These are phyloP conservation scores for Pseudogymnoascus sp. DNA, from an alignment of 2,329 filamentous ascomycete genomes.

Conservation along the genomic window DNA sequence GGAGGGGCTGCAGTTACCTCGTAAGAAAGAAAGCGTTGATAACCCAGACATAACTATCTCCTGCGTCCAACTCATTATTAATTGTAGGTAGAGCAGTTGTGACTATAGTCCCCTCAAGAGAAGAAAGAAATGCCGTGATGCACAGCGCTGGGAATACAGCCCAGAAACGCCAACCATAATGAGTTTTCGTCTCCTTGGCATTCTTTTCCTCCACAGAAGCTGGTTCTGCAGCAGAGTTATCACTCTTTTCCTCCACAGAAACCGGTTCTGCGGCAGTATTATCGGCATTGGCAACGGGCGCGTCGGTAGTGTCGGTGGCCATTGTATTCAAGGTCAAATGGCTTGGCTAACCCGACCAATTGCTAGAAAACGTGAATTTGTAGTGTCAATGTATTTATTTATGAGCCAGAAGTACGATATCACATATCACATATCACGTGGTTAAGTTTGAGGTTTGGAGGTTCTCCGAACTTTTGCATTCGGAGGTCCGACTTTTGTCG, in stretches of 20 bases:
- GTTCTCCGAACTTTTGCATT: background rate
- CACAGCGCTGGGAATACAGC: background rate
- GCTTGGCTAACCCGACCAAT: background rate
- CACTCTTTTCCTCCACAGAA: background rate
- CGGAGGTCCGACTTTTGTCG: background rate
- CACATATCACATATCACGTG: background rate
- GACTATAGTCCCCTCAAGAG: conserved; percentile 15
- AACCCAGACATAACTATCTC: conserved; percentile 14
- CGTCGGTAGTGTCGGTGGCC: background rate
- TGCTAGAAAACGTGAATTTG: background rate
- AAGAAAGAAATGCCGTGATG: conserved; percentile 3
- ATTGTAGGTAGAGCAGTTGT: conserved; percentile 19
- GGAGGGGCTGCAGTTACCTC: background rate
- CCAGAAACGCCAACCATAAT: conserved; percentile 5
- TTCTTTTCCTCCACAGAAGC: background rate
- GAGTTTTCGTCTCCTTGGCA: background rate
- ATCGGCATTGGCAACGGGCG: background rate
- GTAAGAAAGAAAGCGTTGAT: conserved; percentile 16
- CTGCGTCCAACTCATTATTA: conserved; percentile 11
- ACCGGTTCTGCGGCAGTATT: background rate
- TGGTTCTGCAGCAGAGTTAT: background rate
- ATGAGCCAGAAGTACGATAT: background rate
- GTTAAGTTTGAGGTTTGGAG: background rate
- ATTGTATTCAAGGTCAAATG: background rate
- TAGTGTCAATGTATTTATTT: background rate